Evolutionary conservation across 1,284 basidiomycete species (phyloP).

Genomic region (Thelephora terrestris): DNA sequence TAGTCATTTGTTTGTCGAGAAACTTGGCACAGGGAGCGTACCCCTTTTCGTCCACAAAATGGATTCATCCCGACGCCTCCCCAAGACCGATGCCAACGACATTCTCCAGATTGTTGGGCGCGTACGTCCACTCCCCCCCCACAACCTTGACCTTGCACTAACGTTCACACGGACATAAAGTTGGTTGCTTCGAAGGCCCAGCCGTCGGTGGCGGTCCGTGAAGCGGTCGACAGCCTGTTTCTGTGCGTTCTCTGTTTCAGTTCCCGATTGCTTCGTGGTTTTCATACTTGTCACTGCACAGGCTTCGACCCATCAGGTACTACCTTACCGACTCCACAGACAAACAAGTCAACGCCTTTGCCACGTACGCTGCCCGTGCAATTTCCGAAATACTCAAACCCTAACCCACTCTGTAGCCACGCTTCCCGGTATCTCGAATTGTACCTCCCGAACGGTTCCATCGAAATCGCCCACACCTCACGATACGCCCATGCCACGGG

Average conservation of each 20-base stretch:
- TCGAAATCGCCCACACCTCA: slow-evolving; percentile 81
- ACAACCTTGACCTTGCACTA: slow-evolving; percentile 9
- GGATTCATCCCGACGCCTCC: slow-evolving; percentile 62
- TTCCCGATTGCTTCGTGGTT: not conserved
- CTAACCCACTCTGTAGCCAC: slow-evolving; percentile 42
- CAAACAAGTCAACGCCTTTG: slow-evolving; percentile 78
- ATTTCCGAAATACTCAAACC: slow-evolving; percentile 13
- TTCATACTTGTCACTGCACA: slow-evolving; percentile 17
- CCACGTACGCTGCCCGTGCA: slow-evolving; percentile 52
- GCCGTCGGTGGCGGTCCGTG: slow-evolving; percentile 44
- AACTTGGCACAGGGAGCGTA: slow-evolving; percentile 63
- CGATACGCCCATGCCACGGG: slow-evolving; percentile 78
- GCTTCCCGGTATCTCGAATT: slow-evolving; percentile 80
- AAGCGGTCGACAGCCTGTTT: slow-evolving; percentile 66
- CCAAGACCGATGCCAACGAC: slow-evolving; percentile 56
- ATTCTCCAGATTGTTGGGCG: slow-evolving; percentile 63
- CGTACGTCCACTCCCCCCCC: slow-evolving; percentile 41
- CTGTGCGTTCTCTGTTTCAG: slow-evolving; percentile 36
- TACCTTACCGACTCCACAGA: slow-evolving; percentile 63
- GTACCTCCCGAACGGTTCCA: slow-evolving; percentile 69
- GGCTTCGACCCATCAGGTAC: slow-evolving; percentile 60
- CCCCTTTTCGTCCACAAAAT: slow-evolving; percentile 80
- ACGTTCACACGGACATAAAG: slow-evolving; percentile 25
- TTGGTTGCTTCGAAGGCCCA: slow-evolving; percentile 46
- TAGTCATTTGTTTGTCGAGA: slow-evolving; percentile 76